These are phyloP conservation scores for Achaetomium macrosporum DNA, from an alignment of 2,329 filamentous ascomycete species.

Conservation along the genomic window DNA sequence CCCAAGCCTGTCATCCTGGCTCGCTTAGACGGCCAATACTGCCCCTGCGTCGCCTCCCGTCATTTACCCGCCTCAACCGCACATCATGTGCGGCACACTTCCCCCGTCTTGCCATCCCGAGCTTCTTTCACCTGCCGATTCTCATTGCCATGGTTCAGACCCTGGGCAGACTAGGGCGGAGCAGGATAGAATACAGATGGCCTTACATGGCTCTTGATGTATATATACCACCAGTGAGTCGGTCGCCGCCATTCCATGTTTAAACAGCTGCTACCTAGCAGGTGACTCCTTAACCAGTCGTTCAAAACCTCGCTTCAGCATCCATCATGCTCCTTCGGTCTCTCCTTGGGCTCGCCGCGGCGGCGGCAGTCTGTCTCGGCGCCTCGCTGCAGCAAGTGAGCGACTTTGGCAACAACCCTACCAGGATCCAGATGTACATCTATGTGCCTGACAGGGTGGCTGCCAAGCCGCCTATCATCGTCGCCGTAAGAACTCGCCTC, in stretches of 20 bases:
- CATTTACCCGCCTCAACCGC: constrained; percentile 9
- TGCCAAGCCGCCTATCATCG: constrained; percentile 39
- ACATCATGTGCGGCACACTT: background rate
- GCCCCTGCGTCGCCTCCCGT: background rate
- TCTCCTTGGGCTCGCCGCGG: constrained; percentile 16
- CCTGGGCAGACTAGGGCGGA: background rate
- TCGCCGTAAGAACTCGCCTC: constrained; percentile 29
- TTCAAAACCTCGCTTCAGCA: too few relatives aligned
- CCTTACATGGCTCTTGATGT: too few relatives aligned
- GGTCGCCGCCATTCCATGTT: background rate
- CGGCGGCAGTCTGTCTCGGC: constrained; percentile 15
- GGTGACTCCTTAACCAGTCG: too few relatives aligned
- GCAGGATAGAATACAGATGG: too few relatives aligned
- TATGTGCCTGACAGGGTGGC: constrained; percentile 30
- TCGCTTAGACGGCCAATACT: background rate
- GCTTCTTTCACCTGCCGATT: background rate
- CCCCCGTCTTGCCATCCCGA: background rate
- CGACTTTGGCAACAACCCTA: constrained; percentile 31
- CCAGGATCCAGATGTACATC: constrained; percentile 38
- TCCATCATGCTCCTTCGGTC: constrained; percentile 16
- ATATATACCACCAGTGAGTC: background rate
- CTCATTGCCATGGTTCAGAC: background rate
- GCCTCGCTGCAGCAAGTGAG: constrained; percentile 24
- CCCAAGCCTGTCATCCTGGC: background rate
- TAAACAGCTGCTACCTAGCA: background rate